Evolutionary conservation across 129 eudicot genomes (phyloP), one percentile per base, ranked within the genome.

Genomic region (Apium graveolens): DNA sequence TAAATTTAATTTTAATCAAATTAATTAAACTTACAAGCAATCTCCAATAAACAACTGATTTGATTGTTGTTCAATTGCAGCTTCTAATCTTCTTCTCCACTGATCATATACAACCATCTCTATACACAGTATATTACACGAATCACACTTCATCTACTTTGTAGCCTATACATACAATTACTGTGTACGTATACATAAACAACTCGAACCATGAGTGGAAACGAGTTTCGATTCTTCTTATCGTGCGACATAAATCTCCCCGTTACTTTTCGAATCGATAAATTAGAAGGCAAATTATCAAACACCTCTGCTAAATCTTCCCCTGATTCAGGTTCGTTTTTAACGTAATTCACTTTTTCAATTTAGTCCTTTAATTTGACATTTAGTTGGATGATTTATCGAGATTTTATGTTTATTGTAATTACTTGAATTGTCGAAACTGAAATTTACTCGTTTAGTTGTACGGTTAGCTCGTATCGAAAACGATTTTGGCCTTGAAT

Each of bases 241-340:
- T 92, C 99, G 0, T 96, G 97, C 82, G 99, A 96, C 81, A 92
- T 96, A 77, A 96, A 96, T 83, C 95, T 90, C 42, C 97, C 97
- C 2, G 89, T 96, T 48, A 96, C 99, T 72, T 92, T 92, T 84
- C 87, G 96, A 83, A 87, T 96, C 78, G 97, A 96, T 70, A 82
- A 87, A 69, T 81, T 96, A 80, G 91, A 96, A 82, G 99, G 99
- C 1, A 86, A 79, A 66, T 82, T 92, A 42, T 87, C 89, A 34
- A 9, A 26, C 57, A 49, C 48, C 3, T 70, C 94, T 3, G 77
- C 83, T 16, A 84, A 73, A 37, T 76, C 66, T 57, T 9, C 88
- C 35, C 75, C 90, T 27, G 63, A 90, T 85, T 87, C 94, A 82
- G 92, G 93, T 91, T 17, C 39, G 53, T 24, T 29, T n/a, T 38